A percentile compares a stretch with the other conserved stretches of the same genome.
These are phyloP conservation scores for Chamaecrista fasciculata DNA, from an alignment of 306 rosid species.

Conservation along the genomic window DNA sequence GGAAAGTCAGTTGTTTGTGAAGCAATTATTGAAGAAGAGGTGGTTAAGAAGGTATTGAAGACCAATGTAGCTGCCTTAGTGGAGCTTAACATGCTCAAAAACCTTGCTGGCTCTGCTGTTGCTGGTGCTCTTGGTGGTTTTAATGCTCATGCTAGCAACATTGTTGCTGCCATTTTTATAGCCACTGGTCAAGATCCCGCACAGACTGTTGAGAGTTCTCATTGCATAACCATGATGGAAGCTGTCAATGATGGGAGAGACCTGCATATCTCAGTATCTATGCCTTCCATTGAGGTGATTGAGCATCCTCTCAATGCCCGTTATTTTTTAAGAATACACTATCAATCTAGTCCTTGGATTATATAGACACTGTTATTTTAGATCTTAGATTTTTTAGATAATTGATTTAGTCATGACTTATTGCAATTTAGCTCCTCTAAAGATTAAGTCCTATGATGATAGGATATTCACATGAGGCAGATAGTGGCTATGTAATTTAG, in stretches of 20 bases:
- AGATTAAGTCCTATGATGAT: no score
- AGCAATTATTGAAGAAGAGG: constrained; percentile 64
- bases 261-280: constrained; percentile 71
- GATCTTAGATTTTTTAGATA: no score
- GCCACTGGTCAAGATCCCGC: constrained; percentile 94
- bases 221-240: constrained; percentile 81
- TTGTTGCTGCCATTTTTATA: constrained; percentile 69
- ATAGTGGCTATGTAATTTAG: no score
- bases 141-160: constrained; percentile 83
- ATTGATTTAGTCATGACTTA: no score
- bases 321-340: neutral
- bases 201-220: constrained; percentile 78
- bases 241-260: constrained; percentile 64
- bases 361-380: no score
- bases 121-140: constrained; percentile 79
- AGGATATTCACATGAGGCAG: no score
- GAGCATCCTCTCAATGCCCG: constrained; percentile 1
- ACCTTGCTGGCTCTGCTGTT: constrained; percentile 70
- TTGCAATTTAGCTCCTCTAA: no score
- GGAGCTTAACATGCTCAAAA: constrained; percentile 81
- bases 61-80: constrained; percentile 59
- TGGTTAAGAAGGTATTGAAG: constrained; percentile 67
- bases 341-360: no score
- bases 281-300: constrained; percentile 80
- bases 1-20: constrained; percentile 81